Conservation (phyloP, 2,329 filamentous ascomycete genomes). For the Lasiodiplodia sp. region DNA sequence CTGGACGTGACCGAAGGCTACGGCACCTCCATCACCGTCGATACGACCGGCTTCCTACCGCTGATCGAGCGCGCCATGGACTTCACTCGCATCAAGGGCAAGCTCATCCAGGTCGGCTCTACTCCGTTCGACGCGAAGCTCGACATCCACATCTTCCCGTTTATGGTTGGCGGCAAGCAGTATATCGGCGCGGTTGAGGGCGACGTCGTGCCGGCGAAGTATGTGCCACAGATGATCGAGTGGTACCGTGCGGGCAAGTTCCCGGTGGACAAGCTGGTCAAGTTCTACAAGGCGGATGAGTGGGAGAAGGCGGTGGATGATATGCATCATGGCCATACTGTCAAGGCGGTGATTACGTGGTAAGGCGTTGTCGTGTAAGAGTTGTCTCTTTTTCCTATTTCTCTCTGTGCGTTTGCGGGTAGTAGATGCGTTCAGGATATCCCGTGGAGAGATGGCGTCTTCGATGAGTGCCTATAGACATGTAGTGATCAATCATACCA, state of each 20-base stretch:
- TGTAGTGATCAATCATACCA: background rate
- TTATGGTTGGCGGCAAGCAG: conserved; percentile 58
- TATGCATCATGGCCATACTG: conserved; percentile 50
- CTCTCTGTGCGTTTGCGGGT: conserved; percentile 53
- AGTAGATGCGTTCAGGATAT: conserved; percentile 67
- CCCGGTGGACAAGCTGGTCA: conserved; percentile 56
- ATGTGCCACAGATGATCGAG: conserved; percentile 57
- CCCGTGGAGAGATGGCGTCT: conserved; percentile 53
- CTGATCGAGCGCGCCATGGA: conserved; percentile 52
- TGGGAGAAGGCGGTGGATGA: conserved; percentile 51
- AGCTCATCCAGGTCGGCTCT: conserved; percentile 59
- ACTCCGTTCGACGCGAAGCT: conserved; percentile 51
- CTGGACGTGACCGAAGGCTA: conserved; percentile 38
- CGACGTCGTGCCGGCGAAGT: conserved; percentile 49
- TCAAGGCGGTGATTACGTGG: conserved; percentile 54
- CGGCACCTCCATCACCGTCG: conserved; percentile 56
- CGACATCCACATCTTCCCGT: conserved; percentile 52
- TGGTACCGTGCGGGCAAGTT: conserved; percentile 58
- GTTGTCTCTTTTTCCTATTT: background rate
- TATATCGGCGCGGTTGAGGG: conserved; percentile 58
- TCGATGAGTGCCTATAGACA: conserved; percentile 57
- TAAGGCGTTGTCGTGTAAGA: conserved; percentile 28
- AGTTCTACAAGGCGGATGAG: conserved; percentile 53
- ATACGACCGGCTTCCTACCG: conserved; percentile 56
- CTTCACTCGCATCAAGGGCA: conserved; percentile 54